These are phyloP conservation scores for Bacterosira constricta DNA, from an alignment of 108 stramenopile genomes.

Conservation along the genomic window DNA sequence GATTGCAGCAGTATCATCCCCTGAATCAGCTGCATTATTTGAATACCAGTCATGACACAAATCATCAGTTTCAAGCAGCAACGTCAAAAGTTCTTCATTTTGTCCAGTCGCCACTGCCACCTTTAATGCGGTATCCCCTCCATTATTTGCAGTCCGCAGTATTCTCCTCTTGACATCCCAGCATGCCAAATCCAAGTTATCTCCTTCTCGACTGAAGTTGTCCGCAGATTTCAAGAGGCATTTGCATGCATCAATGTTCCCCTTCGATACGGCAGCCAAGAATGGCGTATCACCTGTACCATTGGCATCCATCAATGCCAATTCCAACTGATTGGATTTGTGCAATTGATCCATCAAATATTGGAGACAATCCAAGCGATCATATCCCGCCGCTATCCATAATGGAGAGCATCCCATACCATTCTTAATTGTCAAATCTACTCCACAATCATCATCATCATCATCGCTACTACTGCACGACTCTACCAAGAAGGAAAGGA, in stretches of 20 bases:
- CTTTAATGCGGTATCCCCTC: constrained; percentile 45
- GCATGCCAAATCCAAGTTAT: neutral
- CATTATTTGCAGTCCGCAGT: constrained; percentile 32
- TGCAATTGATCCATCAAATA: constrained; percentile 34
- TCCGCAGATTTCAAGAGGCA: constrained; percentile 26
- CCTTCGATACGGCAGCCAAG: constrained; percentile 51
- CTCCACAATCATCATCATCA: constrained; percentile 15
- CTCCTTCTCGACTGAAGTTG: neutral
- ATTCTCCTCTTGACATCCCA: constrained; percentile 11
- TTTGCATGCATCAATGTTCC: constrained; percentile 36
- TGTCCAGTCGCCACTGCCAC: constrained; percentile 46
- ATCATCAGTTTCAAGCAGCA: constrained; percentile 36
- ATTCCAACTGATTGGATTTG: neutral
- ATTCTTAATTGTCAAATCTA: constrained; percentile 14
- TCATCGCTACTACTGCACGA: no score
- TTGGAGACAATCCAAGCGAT: constrained; percentile 29
- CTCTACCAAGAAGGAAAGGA: constrained; percentile 27
- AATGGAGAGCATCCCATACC: constrained; percentile 35
- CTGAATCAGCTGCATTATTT: no score
- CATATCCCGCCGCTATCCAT: constrained; percentile 59
- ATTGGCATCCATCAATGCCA: constrained; percentile 39
- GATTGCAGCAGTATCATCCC: no score
- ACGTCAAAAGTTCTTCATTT: constrained; percentile 13
- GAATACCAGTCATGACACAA: neutral
- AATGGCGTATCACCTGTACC: constrained; percentile 53